Conservation (phyloP, 176 grass and related monocot genomes). For the Carex kokanica region DNA sequence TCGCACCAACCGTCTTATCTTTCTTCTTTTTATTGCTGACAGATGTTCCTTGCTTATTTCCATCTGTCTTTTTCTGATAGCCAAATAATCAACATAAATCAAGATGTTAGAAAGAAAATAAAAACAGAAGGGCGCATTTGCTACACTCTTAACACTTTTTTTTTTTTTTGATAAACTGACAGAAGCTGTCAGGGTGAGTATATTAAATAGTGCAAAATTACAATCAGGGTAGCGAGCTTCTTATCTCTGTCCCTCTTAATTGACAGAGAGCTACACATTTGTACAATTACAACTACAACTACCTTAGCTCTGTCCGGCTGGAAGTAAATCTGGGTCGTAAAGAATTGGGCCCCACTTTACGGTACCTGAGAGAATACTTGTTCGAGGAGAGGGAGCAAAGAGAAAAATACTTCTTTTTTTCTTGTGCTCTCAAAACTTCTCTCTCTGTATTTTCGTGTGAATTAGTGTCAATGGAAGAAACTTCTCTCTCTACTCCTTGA, state of each 20-base stretch:
- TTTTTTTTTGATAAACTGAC: too few relatives aligned
- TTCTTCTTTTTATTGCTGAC: slow-evolving; percentile 79
- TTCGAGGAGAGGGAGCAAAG: not conserved
- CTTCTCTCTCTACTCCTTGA: not conserved
- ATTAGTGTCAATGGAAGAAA: slow-evolving; percentile 39
- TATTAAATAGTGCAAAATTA: too few relatives aligned
- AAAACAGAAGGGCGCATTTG: slow-evolving; percentile 16
- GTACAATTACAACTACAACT: too few relatives aligned
- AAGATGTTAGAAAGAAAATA: slow-evolving; percentile 26
- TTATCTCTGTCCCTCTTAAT: too few relatives aligned
- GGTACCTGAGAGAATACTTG: too few relatives aligned
- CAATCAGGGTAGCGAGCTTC: too few relatives aligned
- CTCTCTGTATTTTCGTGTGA: not conserved
- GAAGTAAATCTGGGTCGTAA: too few relatives aligned
- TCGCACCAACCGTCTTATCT: slow-evolving; percentile 65
- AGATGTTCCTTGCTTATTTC: slow-evolving; percentile 68
- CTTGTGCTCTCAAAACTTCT: not conserved
- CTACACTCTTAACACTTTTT: not conserved
- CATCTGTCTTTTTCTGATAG: slow-evolving; percentile 74
- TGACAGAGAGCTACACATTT: too few relatives aligned
- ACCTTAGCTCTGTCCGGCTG: too few relatives aligned
- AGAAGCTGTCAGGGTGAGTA: too few relatives aligned
- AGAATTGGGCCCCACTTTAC: too few relatives aligned
- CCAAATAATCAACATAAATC: slow-evolving; percentile 21
- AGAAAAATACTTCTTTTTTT: not conserved